Evolutionary conservation across 345 rosid species (phyloP), one percentile per base, ranked within the genome.

Genomic region (Brassica incana): DNA sequence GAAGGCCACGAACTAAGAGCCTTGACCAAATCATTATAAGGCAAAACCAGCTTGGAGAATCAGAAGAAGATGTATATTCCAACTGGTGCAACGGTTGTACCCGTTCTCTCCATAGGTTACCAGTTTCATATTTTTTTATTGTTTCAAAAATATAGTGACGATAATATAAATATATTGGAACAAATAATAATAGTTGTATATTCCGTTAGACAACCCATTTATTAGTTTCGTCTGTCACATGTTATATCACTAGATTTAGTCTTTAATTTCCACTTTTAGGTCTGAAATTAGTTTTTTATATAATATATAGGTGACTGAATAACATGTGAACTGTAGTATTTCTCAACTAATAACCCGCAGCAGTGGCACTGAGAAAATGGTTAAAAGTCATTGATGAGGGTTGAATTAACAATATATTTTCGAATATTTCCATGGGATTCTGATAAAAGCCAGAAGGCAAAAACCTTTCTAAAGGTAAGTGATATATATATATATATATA

Each of bases 1-100:
- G 82, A 73, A 74, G 69, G 65, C 71, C 82, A 79, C 74, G 50
- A 79, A 68, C 82, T 74, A 73, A 32, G 45, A 73, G 74, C 3
- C 62, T 79, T 73, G 77, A 79, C 82, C 11, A 79, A 79, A 73
- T 73, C 69, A 43, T 0, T 29, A 29, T 29, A 29, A 29, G 30
- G 30, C 60, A 67, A 67, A 78, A 73, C 56, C 58, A 71, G 69
- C 6, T 56, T 54, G 25, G 18, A 71, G 65, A 25, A 35, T 77
- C 76, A 70, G 7, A 65, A 40, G 68, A 72, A 65, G 76, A 72
- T 72, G 8, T 12, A 58, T 43, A 52, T 65, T 59, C 72, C 81
- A 54, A 65, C 81, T 77, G 65, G 65, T 71, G 66, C 76, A 29
- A 77, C 35, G 66, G 71, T 59, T 77, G 76, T 71, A 71, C 58